Percentiles rank a stretch among this genome's conserved stretches.
Conservation (phyloP, 108 stramenopile genomes). For the Cyclostephanos tholiformis region DNA sequence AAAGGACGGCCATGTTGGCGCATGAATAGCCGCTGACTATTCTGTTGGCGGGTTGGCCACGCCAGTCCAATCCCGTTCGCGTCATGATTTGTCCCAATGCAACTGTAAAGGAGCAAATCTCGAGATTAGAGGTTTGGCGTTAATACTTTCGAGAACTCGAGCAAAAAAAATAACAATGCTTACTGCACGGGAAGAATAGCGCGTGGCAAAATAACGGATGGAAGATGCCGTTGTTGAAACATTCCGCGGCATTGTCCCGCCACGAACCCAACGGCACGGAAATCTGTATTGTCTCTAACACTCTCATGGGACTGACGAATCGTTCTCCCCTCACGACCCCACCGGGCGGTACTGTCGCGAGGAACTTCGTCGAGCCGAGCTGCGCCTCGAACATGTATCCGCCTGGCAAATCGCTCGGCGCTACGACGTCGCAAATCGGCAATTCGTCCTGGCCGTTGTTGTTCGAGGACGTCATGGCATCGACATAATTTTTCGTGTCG, state of each 20-base stretch:
- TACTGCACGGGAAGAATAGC: slow-evolving; percentile 70
- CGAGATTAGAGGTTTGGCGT: not conserved
- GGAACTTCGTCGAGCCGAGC: slow-evolving; percentile 44
- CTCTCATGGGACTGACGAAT: slow-evolving; percentile 71
- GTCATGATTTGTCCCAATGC: slow-evolving; percentile 79
- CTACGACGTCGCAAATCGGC: slow-evolving; percentile 62
- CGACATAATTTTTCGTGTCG: not conserved
- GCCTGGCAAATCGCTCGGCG: slow-evolving; percentile 54
- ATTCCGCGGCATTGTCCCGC: slow-evolving; percentile 61
- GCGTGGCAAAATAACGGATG: slow-evolving; percentile 69
- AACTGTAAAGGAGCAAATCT: too few species aligned
- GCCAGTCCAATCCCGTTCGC: slow-evolving; percentile 68
- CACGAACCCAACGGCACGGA: slow-evolving; percentile 60
- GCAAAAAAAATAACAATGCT: slow-evolving; percentile 22
- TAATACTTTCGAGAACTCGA: not conserved
- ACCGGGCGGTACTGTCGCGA: slow-evolving; percentile 70
- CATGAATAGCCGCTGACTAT: slow-evolving; percentile 51
- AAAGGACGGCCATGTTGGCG: slow-evolving; percentile 58
- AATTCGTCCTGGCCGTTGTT: slow-evolving; percentile 19
- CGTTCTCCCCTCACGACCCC: slow-evolving; percentile 75
- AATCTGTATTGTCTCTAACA: slow-evolving; percentile 54
- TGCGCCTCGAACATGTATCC: slow-evolving; percentile 61
- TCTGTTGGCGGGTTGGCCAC: slow-evolving; percentile 56
- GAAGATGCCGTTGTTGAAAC: slow-evolving; percentile 53
- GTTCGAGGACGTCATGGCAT: not conserved